Evolutionary conservation across 768 basidiomycete genomes (phyloP).

Genomic region (Grammothele lineata): DNA sequence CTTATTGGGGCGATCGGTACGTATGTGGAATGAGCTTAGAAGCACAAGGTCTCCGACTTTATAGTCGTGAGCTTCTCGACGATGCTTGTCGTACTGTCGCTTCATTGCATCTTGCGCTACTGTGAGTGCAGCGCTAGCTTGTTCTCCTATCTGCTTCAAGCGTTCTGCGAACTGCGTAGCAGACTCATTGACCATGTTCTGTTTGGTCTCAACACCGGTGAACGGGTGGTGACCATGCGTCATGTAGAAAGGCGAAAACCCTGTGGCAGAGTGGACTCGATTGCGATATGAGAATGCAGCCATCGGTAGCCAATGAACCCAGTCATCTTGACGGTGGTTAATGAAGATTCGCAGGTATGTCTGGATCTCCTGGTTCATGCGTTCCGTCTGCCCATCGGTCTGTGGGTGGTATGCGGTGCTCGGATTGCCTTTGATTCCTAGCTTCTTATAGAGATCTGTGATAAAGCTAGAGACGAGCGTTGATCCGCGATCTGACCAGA

Average conservation of each 20-base stretch:
- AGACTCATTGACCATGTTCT: slow-evolving; percentile 3
- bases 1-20: slow-evolving; percentile 19
- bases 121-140: slow-evolving; percentile 9
- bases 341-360: slow-evolving; percentile 32
- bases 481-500: slow-evolving; percentile 13
- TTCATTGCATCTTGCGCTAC: slow-evolving; percentile 26
- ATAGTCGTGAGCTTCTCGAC: slow-evolving; percentile 3
- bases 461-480: slow-evolving; percentile 31
- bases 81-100: slow-evolving; percentile 19
- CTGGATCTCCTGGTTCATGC: slow-evolving; percentile 36
- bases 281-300: slow-evolving; percentile 35
- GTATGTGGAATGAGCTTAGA: slow-evolving; percentile 23
- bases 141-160: background rate
- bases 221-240: slow-evolving; percentile 21
- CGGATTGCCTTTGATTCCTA: slow-evolving; percentile 29
- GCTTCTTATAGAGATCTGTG: slow-evolving; percentile 21
- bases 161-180: background rate
- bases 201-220: background rate
- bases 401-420: slow-evolving; percentile 43
- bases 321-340: slow-evolving; percentile 30
- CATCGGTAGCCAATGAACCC: slow-evolving; percentile 28
- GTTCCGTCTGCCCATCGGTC: slow-evolving; percentile 38
- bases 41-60: slow-evolving; percentile 22
- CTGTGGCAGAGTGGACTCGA: slow-evolving; percentile 22
- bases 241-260: slow-evolving; percentile 29